phyloP scores from a whole-genome alignment of 345 rosid genomes.

The Kernera saxatilis region DNA sequence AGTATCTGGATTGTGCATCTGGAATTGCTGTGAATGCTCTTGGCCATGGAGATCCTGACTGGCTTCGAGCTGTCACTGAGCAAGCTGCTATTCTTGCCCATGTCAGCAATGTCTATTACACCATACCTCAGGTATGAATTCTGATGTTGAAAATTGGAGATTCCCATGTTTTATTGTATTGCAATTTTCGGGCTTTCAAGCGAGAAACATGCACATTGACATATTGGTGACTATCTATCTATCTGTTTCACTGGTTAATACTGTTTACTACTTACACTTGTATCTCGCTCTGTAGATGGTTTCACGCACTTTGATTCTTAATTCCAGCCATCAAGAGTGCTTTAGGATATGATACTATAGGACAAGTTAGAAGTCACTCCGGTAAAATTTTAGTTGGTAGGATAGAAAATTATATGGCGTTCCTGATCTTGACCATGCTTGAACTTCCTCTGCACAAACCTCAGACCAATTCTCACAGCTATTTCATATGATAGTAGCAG shows the following conservation, averaged over 20 bases:
- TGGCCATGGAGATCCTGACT: slow-evolving; percentile 79
- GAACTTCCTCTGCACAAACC: no score
- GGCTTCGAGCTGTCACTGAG: slow-evolving; percentile 61
- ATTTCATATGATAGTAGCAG: no score
- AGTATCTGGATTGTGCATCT: slow-evolving; percentile 67
- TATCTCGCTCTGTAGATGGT: not conserved
- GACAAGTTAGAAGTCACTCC: no score
- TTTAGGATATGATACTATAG: no score
- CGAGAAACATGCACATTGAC: no score
- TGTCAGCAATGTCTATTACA: slow-evolving; percentile 69
- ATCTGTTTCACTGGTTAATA: not conserved
- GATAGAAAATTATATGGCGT: no score
- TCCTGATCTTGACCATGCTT: no score
- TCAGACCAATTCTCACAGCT: no score
- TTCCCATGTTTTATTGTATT: not conserved
- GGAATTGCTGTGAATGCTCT: slow-evolving; percentile 87
- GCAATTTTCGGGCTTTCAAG: no score
- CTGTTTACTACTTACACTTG: not conserved
- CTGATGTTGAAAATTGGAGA: not conserved
- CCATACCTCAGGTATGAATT: slow-evolving; percentile 62
- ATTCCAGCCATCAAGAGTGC: not conserved
- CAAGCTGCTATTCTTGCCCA: slow-evolving; percentile 72
- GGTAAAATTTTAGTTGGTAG: no score
- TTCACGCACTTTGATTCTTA: not conserved
- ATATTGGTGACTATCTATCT: not conserved